A percentile compares a stretch with the other conserved stretches of the same genome.
Conservation (phyloP, 768 basidiomycete genomes). For the Leccinum subgranulosum region DNA sequence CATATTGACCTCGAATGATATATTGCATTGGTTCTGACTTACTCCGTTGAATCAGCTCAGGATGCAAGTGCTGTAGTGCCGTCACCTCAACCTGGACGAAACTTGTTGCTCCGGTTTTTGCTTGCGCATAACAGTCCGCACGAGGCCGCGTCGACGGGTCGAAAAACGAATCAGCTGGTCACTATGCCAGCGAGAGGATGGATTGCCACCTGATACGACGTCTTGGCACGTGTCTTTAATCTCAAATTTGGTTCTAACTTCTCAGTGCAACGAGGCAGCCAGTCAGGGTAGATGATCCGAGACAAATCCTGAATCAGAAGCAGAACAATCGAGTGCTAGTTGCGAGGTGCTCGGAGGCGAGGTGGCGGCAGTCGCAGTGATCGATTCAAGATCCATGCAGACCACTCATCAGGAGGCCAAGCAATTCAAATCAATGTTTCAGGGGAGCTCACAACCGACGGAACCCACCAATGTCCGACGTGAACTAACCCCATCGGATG, state of each 20-base stretch:
- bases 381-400: background rate
- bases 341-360: background rate
- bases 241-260: background rate
- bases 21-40: background rate
- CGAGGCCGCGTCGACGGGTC: too few relatives aligned
- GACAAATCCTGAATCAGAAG: background rate
- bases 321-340: background rate
- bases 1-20: background rate
- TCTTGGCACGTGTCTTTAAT: background rate
- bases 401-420: too few relatives aligned
- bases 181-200: too few relatives aligned
- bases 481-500: background rate
- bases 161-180: too few relatives aligned
- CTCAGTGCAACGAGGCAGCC: background rate
- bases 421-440: background rate
- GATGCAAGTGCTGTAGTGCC: background rate
- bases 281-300: background rate
- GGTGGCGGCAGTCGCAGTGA: background rate
- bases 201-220: background rate
- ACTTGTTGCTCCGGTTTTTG: background rate
- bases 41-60: background rate
- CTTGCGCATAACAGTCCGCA: background rate
- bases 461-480: background rate
- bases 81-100: background rate
- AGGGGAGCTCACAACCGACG: background rate